These are phyloP conservation scores for Papiliotrema terrestris DNA, from an alignment of 1,284 basidiomycete genomes.

Conservation along the genomic window DNA sequence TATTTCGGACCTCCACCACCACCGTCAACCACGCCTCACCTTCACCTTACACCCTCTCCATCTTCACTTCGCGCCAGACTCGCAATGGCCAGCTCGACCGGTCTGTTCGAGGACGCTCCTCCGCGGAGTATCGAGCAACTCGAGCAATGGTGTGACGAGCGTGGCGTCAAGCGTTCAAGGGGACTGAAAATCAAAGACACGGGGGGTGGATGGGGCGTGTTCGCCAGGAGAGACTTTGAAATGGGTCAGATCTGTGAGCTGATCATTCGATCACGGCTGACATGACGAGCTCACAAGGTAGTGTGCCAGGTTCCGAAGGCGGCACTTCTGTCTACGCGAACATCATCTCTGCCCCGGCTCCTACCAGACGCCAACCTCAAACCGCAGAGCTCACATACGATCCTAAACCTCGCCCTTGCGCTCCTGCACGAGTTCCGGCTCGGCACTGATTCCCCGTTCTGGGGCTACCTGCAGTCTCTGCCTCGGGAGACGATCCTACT, in stretches of 20 bases:
- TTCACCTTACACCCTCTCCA: not conserved
- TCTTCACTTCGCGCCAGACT: not conserved
- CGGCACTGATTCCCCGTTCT: constrained; percentile 36
- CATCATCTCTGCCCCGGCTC: constrained; percentile 16
- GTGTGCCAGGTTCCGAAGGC: constrained; percentile 46
- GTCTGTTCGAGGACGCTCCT: not conserved
- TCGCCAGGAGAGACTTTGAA: constrained; percentile 7
- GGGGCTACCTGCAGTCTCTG: constrained; percentile 46
- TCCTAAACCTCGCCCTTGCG: constrained; percentile 43
- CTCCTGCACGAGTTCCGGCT: constrained; percentile 48
- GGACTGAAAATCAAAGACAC: constrained; percentile 12
- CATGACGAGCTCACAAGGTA: constrained; percentile 19
- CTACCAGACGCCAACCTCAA: not conserved
- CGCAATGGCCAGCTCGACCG: not conserved
- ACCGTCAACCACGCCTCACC: too few species aligned
- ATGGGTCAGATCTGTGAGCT: constrained; percentile 14
- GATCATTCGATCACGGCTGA: not conserved
- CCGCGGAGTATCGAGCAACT: not conserved
- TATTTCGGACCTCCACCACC: too few species aligned
- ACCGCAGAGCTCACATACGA: constrained; percentile 19
- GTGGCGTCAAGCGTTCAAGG: constrained; percentile 1
- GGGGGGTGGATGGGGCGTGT: constrained; percentile 6
- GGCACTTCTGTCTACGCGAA: constrained; percentile 41
- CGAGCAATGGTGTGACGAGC: not conserved
- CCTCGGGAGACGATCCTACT: constrained; percentile 40